Conservation (phyloP, 257 asterid species). For the Solanum microdontum region DNA sequence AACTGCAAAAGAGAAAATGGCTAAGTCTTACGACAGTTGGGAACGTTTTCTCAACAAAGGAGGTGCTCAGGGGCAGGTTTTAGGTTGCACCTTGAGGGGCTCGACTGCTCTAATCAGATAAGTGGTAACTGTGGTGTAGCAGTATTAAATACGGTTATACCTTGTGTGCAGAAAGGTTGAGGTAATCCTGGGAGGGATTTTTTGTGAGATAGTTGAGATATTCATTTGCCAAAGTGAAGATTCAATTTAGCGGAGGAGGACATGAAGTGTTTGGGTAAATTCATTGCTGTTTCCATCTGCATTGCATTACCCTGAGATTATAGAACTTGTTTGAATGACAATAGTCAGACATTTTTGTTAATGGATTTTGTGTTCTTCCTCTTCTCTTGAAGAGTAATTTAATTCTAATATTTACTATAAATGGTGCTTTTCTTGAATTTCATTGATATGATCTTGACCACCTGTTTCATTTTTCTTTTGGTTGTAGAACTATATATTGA, state of each 20-base stretch:
- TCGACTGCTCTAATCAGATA: neutral
- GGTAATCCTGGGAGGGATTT: neutral
- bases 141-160: neutral
- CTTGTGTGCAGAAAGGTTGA: neutral
- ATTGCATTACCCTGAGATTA: neutral
- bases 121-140: neutral
- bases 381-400: neutral
- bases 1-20: constrained; percentile 65
- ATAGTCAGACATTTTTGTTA: neutral
- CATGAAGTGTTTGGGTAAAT: neutral
- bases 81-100: neutral
- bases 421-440: neutral
- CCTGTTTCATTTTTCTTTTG: neutral
- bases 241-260: neutral
- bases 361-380: neutral
- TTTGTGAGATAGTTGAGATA: neutral
- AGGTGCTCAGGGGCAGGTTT: neutral
- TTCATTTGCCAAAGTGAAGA: neutral
- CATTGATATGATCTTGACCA: neutral
- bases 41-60: neutral
- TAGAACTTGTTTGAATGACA: neutral
- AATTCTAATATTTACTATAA: neutral
- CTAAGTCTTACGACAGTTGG: constrained; percentile 5
- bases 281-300: neutral
- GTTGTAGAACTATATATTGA: neutral